Evolutionary conservation across 176 grass and related monocot species (phyloP).

Genomic region (Musa schizocarpa): DNA sequence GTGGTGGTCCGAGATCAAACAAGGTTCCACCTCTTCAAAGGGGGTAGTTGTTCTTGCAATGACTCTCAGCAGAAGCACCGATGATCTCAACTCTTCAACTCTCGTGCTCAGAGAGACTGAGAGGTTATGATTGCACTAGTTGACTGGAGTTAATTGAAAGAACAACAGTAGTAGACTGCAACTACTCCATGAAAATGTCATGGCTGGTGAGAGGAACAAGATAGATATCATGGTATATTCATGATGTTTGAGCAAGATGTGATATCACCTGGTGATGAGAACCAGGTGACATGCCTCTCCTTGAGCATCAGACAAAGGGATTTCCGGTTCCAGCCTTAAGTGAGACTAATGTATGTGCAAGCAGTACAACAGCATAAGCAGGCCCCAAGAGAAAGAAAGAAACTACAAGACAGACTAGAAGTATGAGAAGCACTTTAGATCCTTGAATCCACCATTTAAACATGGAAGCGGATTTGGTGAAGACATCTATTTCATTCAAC

Average conservation of each 20-base stretch:
- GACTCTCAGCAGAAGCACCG: neutral
- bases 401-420: neutral
- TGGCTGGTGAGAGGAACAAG: neutral
- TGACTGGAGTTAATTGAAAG: neutral
- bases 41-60: constrained; percentile 3
- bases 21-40: constrained; percentile 6
- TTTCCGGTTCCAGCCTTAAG: too few relatives aligned
- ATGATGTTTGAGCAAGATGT: neutral
- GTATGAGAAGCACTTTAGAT: too few relatives aligned
- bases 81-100: neutral
- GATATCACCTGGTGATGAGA: neutral
- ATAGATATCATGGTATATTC: neutral
- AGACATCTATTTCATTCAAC: too few relatives aligned
- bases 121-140: neutral
- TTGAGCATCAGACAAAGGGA: too few relatives aligned
- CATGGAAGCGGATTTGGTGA: too few relatives aligned
- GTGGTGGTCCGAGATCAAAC: constrained; percentile 1
- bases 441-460: too few relatives aligned
- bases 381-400: neutral
- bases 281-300: neutral
- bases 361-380: neutral
- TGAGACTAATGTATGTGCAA: neutral
- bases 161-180: neutral
- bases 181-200: neutral
- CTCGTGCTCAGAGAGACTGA: neutral